Conservation (phyloP, 805 yeast species). For the Saccharomycopsis olivae region DNA sequence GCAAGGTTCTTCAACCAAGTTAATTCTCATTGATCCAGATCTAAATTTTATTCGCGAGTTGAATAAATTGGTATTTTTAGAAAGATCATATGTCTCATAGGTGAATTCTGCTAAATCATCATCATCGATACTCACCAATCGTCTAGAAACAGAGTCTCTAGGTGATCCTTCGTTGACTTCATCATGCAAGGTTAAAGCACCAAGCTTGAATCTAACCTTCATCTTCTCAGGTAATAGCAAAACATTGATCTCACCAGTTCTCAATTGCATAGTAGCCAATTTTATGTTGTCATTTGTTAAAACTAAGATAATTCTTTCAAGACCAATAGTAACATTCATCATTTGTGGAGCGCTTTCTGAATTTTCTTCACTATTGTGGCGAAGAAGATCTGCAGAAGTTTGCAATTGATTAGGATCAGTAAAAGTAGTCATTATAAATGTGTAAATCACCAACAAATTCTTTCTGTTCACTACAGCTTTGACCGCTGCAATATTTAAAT, state of each 20-base stretch:
- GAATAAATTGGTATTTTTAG: slow-evolving; percentile 34
- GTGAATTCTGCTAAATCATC: slow-evolving; percentile 68
- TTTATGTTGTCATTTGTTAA: slow-evolving; percentile 74
- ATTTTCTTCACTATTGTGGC: slow-evolving; percentile 53
- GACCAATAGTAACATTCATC: slow-evolving; percentile 53
- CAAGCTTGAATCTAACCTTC: slow-evolving; percentile 62
- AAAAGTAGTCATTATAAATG: slow-evolving; percentile 77
- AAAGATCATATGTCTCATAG: slow-evolving; percentile 70
- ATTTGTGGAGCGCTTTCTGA: slow-evolving; percentile 58
- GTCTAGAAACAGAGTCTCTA: slow-evolving; percentile 46
- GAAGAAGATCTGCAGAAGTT: slow-evolving; percentile 58
- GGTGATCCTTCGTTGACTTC: slow-evolving; percentile 59
- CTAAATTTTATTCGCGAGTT: slow-evolving; percentile 50
- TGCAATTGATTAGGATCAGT: slow-evolving; percentile 69
- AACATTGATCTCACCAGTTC: slow-evolving; percentile 60
- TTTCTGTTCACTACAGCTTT: slow-evolving; percentile 66
- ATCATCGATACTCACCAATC: slow-evolving; percentile 71
- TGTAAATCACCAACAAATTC: slow-evolving; percentile 66
- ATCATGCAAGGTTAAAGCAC: slow-evolving; percentile 70
- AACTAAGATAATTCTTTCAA: slow-evolving; percentile 65
- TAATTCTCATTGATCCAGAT: slow-evolving; percentile 66
- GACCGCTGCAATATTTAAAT: slow-evolving; percentile 67
- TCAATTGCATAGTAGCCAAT: slow-evolving; percentile 66
- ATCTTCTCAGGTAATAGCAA: slow-evolving; percentile 65
- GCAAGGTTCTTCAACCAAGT: slow-evolving; percentile 75